Percentiles rank a stretch among this genome's conserved stretches.
Conservation (phyloP, 768 basidiomycete species). For the Mycena floridula region DNA sequence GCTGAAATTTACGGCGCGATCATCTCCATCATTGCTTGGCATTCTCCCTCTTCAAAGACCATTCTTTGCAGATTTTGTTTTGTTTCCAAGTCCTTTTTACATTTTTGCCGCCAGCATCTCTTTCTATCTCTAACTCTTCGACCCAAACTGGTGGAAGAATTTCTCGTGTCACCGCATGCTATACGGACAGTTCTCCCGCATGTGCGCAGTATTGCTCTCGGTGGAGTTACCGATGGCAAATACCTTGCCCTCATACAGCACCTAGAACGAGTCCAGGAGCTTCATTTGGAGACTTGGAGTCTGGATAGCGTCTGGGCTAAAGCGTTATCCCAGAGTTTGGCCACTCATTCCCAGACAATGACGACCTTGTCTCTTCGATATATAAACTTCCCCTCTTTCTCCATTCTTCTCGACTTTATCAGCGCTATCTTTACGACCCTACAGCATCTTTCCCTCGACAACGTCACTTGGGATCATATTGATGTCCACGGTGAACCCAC, state of each 20-base stretch:
- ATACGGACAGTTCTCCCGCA: slow-evolving; percentile 18
- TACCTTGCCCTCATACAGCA: slow-evolving; percentile 14
- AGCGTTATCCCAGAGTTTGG: slow-evolving; percentile 41
- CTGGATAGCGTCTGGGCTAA: slow-evolving; percentile 31
- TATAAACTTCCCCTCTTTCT: slow-evolving; percentile 24
- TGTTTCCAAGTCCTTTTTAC: slow-evolving; percentile 27
- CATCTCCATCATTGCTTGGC: slow-evolving; percentile 17
- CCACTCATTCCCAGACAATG: slow-evolving; percentile 36
- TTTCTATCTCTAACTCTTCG: slow-evolving; percentile 24
- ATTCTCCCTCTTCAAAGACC: slow-evolving; percentile 19
- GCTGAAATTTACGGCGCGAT: slow-evolving; percentile 26
- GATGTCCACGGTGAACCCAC: slow-evolving; percentile 26
- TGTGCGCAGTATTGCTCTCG: slow-evolving; percentile 23
- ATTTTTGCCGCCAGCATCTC: slow-evolving; percentile 24
- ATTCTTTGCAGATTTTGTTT: slow-evolving; percentile 23
- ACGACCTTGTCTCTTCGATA: slow-evolving; percentile 38
- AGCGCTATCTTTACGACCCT: slow-evolving; percentile 43
- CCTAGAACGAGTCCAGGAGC: slow-evolving; percentile 12
- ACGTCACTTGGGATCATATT: slow-evolving; percentile 41
- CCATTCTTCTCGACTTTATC: slow-evolving; percentile 46
- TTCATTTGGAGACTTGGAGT: slow-evolving; percentile 21
- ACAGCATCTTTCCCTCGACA: slow-evolving; percentile 36
- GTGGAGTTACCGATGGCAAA: slow-evolving; percentile 16
- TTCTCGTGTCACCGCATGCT: slow-evolving; percentile 21
- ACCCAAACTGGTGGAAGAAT: slow-evolving; percentile 19